Percentiles rank a stretch among this genome's conserved stretches.
phyloP scores from a whole-genome alignment of 1,139 yeast species.

The Spathaspora sp. region DNA sequence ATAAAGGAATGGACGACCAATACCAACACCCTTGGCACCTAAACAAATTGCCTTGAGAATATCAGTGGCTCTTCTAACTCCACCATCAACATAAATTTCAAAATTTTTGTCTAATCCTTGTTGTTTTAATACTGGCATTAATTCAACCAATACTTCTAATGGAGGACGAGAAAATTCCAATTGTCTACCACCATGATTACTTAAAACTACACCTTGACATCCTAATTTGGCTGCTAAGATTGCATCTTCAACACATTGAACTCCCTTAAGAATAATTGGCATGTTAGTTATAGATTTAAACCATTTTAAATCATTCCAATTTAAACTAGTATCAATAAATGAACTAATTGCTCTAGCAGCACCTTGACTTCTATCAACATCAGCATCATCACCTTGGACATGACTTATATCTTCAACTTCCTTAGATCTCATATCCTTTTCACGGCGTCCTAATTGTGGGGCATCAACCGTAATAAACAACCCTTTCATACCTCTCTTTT shows the following conservation, averaged over 20 bases:
- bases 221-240: slow-evolving; percentile 61
- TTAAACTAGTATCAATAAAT: slow-evolving; percentile 79
- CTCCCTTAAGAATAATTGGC: slow-evolving; percentile 70
- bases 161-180: slow-evolving; percentile 69
- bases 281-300: slow-evolving; percentile 57
- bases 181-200: slow-evolving; percentile 79
- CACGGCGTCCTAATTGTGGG: slow-evolving; percentile 92
- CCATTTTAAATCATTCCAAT: slow-evolving; percentile 65
- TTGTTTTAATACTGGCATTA: slow-evolving; percentile 54
- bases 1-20: slow-evolving; percentile 71
- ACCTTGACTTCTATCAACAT: slow-evolving; percentile 70
- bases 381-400: slow-evolving; percentile 64
- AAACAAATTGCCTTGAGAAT: slow-evolving; percentile 63
- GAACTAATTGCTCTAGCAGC: slow-evolving; percentile 85
- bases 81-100: slow-evolving; percentile 62
- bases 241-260: slow-evolving; percentile 70
- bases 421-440: slow-evolving; percentile 56
- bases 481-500: slow-evolving; percentile 72
- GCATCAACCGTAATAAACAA: slow-evolving; percentile 91
- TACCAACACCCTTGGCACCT: slow-evolving; percentile 73
- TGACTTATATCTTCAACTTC: slow-evolving; percentile 40
- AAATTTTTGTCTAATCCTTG: slow-evolving; percentile 41
- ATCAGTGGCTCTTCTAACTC: slow-evolving; percentile 71
- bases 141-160: slow-evolving; percentile 64
- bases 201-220: slow-evolving; percentile 61